phyloP scores from a whole-genome alignment of 2,329 filamentous ascomycete species.

The Sporothrix phasma region DNA sequence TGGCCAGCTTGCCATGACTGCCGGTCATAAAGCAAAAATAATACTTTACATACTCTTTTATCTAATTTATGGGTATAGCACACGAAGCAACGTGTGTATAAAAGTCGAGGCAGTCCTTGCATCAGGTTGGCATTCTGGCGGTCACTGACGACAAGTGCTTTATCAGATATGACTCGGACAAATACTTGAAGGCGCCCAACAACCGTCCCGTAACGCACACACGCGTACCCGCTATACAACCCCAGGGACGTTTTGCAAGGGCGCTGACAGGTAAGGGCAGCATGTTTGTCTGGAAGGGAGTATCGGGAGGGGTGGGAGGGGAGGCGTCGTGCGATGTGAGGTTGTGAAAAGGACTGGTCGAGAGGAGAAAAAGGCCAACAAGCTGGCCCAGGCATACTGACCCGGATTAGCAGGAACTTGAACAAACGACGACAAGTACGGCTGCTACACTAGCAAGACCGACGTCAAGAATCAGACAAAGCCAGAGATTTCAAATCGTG shows the following conservation, averaged over 20 bases:
- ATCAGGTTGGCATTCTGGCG: neutral
- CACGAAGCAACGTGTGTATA: neutral
- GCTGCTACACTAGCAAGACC: no score
- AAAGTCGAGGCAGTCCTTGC: neutral
- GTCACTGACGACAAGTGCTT: neutral
- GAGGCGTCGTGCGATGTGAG: no score
- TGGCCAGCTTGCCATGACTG: conserved; percentile 7
- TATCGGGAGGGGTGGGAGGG: neutral
- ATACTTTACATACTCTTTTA: neutral
- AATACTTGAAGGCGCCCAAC: no score
- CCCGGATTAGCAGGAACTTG: no score
- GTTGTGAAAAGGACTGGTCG: no score
- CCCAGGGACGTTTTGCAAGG: neutral
- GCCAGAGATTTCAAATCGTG: no score
- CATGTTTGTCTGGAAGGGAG: neutral
- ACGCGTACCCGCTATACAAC: no score
- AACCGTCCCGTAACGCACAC: neutral
- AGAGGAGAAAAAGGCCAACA: neutral
- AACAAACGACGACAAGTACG: neutral
- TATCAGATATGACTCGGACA: neutral
- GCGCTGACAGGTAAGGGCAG: neutral
- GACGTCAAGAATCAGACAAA: neutral
- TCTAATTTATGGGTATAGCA: neutral
- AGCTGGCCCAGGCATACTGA: no score
- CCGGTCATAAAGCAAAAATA: conserved; percentile 3